Evolutionary conservation across 441 rosid genomes (phyloP).

Genomic region (Gossypium lobatum): DNA sequence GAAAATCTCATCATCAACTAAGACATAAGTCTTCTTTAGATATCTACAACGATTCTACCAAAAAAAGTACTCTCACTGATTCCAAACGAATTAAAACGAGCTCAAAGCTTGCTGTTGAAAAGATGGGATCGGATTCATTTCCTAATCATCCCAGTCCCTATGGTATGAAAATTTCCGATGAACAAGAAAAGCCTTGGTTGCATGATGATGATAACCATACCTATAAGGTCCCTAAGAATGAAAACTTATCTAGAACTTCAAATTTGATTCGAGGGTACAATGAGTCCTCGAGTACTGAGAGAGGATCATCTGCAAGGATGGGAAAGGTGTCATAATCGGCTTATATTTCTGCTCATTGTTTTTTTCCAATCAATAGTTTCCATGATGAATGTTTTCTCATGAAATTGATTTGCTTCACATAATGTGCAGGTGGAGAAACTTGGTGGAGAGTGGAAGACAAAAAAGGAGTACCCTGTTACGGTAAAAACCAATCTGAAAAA

Average conservation of each 20-base stretch:
- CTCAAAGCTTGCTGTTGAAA: conserved; percentile 40
- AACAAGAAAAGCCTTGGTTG: conserved; percentile 28
- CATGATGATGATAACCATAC: conserved; percentile 26
- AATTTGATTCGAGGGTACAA: conserved; percentile 30
- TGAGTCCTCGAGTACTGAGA: conserved; percentile 34
- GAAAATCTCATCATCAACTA: conserved; percentile 33
- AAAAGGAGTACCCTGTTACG: conserved; percentile 27
- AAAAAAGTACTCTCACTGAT: conserved; percentile 31
- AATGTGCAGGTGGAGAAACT: conserved; percentile 39
- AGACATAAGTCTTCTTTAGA: conserved; percentile 38
- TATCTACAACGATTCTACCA: conserved; percentile 32
- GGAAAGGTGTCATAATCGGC: conserved; percentile 31
- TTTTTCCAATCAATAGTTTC: neutral
- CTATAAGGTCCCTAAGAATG: conserved; percentile 35
- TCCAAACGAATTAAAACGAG: conserved; percentile 35
- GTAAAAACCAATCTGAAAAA: conserved; percentile 27
- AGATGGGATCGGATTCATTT: conserved; percentile 34
- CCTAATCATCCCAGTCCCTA: conserved; percentile 26
- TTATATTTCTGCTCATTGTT: neutral
- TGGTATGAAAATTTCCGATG: conserved; percentile 25
- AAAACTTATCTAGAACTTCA: conserved; percentile 34
- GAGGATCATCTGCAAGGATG: conserved; percentile 34
- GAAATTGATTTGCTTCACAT: conserved; percentile 15
- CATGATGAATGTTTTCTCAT: neutral
- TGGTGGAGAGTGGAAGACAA: conserved; percentile 33